These are phyloP conservation scores for Backusella parvicylindrica DNA, from an alignment of 192 early-diverging fungal species.

Conservation along the genomic window DNA sequence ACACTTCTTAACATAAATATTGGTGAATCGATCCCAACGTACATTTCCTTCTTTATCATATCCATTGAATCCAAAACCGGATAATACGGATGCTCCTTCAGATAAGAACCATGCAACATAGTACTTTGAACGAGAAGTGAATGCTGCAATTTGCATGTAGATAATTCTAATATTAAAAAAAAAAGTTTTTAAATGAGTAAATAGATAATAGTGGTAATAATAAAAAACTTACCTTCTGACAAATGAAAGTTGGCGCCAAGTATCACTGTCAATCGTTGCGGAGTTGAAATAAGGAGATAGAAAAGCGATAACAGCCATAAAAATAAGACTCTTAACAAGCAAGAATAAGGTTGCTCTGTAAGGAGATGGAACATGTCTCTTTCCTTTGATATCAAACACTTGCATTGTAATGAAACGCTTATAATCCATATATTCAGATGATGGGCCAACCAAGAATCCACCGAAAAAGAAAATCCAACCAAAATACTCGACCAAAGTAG, in stretches of 20 bases:
- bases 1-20: constrained; percentile 69
- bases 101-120: constrained; percentile 91
- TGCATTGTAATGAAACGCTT: constrained; percentile 34
- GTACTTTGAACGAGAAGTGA: constrained; percentile 72
- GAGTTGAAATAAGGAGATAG: background rate
- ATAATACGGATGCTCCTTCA: constrained; percentile 79
- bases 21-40: constrained; percentile 73
- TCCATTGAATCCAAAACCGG: constrained; percentile 84
- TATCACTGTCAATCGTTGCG: background rate
- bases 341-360: background rate
- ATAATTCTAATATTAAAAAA: constrained; percentile 34
- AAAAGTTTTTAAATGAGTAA: background rate
- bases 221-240: background rate
- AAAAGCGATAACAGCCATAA: background rate
- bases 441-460: constrained; percentile 80
- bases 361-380: constrained; percentile 3
- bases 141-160: constrained; percentile 58
- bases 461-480: constrained; percentile 91
- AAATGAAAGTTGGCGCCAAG: background rate
- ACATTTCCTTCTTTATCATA: constrained; percentile 45
- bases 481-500: constrained; percentile 71
- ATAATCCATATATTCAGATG: constrained; percentile 72
- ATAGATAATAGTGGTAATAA: background rate
- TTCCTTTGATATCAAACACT: background rate
- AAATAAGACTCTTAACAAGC: background rate